Evolutionary conservation across 75 land plant species (phyloP).

Genomic region (Cunninghamia lanceolata): DNA sequence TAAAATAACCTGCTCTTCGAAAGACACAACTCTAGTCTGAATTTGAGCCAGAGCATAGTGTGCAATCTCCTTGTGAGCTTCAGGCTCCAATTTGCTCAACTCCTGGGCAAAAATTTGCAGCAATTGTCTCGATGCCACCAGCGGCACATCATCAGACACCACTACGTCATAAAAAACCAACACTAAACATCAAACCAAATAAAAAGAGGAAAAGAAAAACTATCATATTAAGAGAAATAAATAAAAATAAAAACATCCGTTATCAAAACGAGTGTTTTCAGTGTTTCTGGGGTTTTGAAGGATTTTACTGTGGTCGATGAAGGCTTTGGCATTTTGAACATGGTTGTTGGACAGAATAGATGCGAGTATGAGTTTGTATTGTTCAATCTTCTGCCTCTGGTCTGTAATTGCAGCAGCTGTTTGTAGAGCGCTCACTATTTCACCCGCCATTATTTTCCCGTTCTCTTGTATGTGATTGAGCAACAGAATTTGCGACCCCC

Average conservation of each 20-base stretch:
- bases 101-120: constrained; percentile 92
- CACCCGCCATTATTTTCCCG: constrained; percentile 27
- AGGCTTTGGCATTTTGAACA: constrained; percentile 69
- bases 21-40: constrained; percentile 97
- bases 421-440: constrained; percentile 77
- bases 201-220: neutral
- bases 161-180: constrained; percentile 40
- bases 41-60: constrained; percentile 86
- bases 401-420: constrained; percentile 77
- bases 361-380: constrained; percentile 88
- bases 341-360: constrained; percentile 74
- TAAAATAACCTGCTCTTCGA: constrained; percentile 86
- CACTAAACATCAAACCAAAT: constrained; percentile 3
- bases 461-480: neutral
- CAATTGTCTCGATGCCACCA: constrained; percentile 89
- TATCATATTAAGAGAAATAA: neutral
- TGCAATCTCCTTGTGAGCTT: constrained; percentile 87
- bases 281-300: neutral
- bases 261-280: neutral
- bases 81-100: constrained; percentile 68
- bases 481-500: neutral
- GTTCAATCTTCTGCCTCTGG: constrained; percentile 95
- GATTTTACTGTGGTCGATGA: constrained; percentile 88
- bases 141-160: constrained; percentile 93
- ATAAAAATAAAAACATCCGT: neutral